These are phyloP conservation scores for Cryptosporidium xiaoi DNA, from an alignment of 169 alveolate genomes.

Conservation along the genomic window DNA sequence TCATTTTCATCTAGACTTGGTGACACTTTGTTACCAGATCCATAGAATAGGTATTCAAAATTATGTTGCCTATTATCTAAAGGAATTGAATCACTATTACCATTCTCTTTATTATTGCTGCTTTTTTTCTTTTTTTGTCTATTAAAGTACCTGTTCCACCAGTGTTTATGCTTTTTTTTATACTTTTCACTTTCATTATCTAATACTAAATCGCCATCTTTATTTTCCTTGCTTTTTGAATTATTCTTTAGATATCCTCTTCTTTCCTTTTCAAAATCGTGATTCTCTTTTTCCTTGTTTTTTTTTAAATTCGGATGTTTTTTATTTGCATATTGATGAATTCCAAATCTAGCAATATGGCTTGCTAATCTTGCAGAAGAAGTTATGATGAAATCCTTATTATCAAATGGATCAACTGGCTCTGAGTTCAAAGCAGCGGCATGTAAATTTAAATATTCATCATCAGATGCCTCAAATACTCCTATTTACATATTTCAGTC, in stretches of 20 bases:
- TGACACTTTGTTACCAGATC: constrained; percentile 14
- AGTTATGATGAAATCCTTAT: constrained; percentile 27
- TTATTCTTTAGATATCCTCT: not conserved
- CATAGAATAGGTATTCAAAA: constrained; percentile 44
- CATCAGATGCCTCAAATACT: constrained; percentile 52
- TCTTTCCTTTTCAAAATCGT: not conserved
- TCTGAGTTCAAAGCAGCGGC: constrained; percentile 55
- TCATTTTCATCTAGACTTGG: not conserved
- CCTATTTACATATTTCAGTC: constrained; percentile 4
- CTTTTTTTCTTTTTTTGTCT: constrained; percentile 42
- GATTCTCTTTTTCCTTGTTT: not conserved
- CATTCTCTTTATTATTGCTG: not conserved
- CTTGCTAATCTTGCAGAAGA: constrained; percentile 34
- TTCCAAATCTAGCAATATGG: constrained; percentile 40
- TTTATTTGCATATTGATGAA: constrained; percentile 23
- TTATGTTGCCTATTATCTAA: not conserved
- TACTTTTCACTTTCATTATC: not conserved
- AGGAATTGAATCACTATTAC: not conserved
- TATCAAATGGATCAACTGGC: constrained; percentile 62
- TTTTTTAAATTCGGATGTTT: not conserved
- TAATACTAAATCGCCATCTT: not conserved
- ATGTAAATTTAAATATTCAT: constrained; percentile 47
- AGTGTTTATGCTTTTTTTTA: constrained; percentile 10
- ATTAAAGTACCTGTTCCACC: constrained; percentile 29
- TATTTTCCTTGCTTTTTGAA: not conserved